These are phyloP conservation scores for Allium cepa DNA, from an alignment of 106 monocot species.

Conservation along the genomic window DNA sequence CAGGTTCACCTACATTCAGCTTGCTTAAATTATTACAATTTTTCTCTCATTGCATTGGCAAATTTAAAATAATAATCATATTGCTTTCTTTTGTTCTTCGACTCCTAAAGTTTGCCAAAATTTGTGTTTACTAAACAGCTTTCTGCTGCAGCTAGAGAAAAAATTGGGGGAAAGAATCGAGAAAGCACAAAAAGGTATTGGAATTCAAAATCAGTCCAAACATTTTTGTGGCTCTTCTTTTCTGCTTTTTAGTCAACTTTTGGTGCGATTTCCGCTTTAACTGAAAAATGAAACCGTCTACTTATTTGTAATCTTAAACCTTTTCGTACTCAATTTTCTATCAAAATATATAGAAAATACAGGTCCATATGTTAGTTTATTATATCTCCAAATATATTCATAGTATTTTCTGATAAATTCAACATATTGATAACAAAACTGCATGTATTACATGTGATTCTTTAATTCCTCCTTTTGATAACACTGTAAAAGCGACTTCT, in stretches of 20 bases:
- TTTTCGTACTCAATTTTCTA: no score
- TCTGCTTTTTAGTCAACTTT: no score
- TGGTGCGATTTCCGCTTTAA: no score
- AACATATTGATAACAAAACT: no score
- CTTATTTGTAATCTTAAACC: no score
- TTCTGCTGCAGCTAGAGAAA: conserved; percentile 76
- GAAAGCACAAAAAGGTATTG: conserved; percentile 42
- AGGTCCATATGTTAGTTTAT: no score
- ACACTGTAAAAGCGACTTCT: not conserved
- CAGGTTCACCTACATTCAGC: conserved; percentile 40
- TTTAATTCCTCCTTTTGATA: not conserved
- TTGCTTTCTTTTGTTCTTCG: conserved; percentile 1
- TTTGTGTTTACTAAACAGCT: conserved; percentile 21
- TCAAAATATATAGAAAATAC: no score
- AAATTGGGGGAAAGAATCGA: conserved; percentile 43
- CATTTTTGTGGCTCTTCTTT: no score
- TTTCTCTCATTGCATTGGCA: not conserved
- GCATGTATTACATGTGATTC: not conserved
- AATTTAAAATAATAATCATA: conserved; percentile 1
- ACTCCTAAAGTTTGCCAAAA: not conserved
- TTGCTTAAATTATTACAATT: not conserved
- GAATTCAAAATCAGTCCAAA: no score
- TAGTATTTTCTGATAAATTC: no score
- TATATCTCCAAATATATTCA: no score
- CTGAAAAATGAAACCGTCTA: no score